Evolutionary conservation across 805 yeast genomes (phyloP), one percentile per base, ranked within the genome.

Genomic region (Clavispora santaluciae): DNA sequence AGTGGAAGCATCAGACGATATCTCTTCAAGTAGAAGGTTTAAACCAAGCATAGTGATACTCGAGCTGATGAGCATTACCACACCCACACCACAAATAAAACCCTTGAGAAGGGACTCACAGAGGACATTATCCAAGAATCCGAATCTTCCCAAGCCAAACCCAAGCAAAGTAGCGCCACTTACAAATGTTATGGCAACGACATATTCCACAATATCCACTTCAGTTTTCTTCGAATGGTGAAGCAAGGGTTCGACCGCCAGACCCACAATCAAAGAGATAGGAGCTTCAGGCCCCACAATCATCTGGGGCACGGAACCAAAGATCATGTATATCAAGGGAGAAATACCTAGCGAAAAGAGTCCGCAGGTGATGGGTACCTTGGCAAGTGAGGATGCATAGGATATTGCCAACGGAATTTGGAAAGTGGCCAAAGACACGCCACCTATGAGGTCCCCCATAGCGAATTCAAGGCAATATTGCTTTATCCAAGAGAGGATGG

Each of bases 381-480:
- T 66, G 3, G 73, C 75, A 40, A 69, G 55, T 0, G 73, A 59
- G 2, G 65, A 60, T 11, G 73, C 64, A 43, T 67, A 69, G 2
- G 73, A 67, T 15, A 69, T 46, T 5, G 89, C 83, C 40, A 91
- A 67, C 1, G 99, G 98, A 36, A 91, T 79, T 59, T 90, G 97
- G 62, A 89, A 91, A 4, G 93, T 83, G 0, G 96, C 96, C 25
- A 90, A 61, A 0, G 97, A 81, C 4, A 88, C 54, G 0, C 99
- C 98, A 2, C 96, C 95, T 13, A 83, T 62, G 7, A 86, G 54
- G 55, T 91, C 99, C 16, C 73, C 74, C 2, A 76, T 18, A 33
- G 81, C 63, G 44, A 43, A 63, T n/a, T 42, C 45, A 1, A 45
- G 31, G 35, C 50, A 48, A 48, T 85, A 85, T 6, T 71, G 53